Evolutionary conservation across 345 rosid genomes (phyloP), one percentile per base, ranked within the genome.

Genomic region (Chamaenerion angustifolium): DNA sequence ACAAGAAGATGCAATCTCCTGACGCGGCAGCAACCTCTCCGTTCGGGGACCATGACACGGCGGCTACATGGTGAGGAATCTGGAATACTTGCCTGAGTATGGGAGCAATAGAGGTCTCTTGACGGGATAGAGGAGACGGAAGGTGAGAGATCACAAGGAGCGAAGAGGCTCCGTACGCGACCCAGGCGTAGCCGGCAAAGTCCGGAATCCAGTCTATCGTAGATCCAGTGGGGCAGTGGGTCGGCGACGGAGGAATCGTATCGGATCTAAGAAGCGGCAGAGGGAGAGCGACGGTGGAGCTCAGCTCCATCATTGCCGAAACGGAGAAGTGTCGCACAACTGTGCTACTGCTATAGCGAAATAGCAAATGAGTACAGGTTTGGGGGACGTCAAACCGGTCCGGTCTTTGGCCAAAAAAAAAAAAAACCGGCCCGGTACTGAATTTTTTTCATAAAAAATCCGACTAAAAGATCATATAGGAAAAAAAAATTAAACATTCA

Each of bases 121-220:
- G 78, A 45, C 57, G 64, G 57, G 80, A 82, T 52, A 80, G 81
- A 40, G 95, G 85, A 16, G 94, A 85, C 59, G 97, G 97, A 31
- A 89, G 64, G 72, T 89, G 97, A 42, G 95, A 80, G 62, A 89
- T 73, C 51, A 85, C 84, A 15, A 85, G 72, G 53, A 89, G 85
- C 51, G 95, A 77, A 57, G 95, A 89, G 11, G 95, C 95, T 15
- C 94, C 94, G 61, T 85, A 89, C 11, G 94, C 95, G 42, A 81
- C 76, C 95, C 97, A 89, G 74, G 97, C 76, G 86, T 79, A 70
- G 64, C 95, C 90, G 18, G 75, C 68, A 54, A 79, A 81, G 56
- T 82, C 95, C 8, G 95, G 86, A 40, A 89, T 62, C 94, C 93
- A 85, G 62, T 89, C 97, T 62, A 82, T 62, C 65, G 88, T 62